Evolutionary conservation across 176 grass and related monocot genomes (phyloP).

Genomic region (Rhynchospora pubera): DNA sequence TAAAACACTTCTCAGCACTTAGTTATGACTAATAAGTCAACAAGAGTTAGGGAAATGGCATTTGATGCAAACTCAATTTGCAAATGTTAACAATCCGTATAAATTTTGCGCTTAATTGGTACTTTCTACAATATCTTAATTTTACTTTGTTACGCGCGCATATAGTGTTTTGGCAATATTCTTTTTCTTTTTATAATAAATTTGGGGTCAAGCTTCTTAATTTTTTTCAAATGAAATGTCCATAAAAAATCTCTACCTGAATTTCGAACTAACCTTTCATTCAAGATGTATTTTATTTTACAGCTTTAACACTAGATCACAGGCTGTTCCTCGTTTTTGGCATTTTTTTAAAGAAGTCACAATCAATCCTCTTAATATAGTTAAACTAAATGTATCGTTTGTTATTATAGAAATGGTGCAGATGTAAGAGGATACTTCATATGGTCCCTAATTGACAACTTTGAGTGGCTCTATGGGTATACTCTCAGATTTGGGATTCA

Average conservation of each 20-base stretch:
- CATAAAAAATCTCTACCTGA: too few species aligned
- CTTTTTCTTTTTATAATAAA: background rate
- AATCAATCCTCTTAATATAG: background rate
- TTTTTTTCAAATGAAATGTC: too few species aligned
- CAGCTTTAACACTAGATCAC: too few species aligned
- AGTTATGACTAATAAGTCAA: background rate
- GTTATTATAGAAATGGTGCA: slow-evolving; percentile 39
- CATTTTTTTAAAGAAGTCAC: background rate
- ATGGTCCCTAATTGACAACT: slow-evolving; percentile 65
- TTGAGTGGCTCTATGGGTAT: slow-evolving; percentile 53
- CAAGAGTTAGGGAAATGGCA: background rate
- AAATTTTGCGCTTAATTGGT: background rate
- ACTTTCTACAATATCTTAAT: background rate
- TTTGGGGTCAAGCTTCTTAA: too few species aligned
- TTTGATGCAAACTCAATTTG: background rate
- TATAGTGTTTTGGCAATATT: background rate
- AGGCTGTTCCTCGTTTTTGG: background rate
- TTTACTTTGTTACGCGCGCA: background rate
- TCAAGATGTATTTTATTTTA: too few species aligned
- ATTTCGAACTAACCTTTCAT: too few species aligned
- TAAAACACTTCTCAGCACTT: background rate
- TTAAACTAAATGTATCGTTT: background rate
- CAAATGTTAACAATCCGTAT: background rate
- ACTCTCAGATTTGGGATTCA: slow-evolving; percentile 54
- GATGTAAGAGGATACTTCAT: slow-evolving; percentile 69